These are phyloP conservation scores for Ganoderma multipileum DNA, from an alignment of 1,284 basidiomycete genomes.

Conservation along the genomic window DNA sequence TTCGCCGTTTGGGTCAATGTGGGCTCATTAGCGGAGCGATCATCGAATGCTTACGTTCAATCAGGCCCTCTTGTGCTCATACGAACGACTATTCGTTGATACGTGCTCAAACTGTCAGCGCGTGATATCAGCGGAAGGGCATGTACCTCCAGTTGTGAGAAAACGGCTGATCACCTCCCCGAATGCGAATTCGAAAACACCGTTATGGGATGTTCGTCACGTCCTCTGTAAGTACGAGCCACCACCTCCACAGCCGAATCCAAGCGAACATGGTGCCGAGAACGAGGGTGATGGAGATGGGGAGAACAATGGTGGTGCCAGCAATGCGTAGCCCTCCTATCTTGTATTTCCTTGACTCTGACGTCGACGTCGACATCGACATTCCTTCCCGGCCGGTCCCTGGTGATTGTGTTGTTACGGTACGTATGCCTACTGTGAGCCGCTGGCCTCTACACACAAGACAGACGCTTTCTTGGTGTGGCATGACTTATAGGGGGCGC, in stretches of 20 bases:
- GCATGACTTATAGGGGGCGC: slow-evolving; percentile 10
- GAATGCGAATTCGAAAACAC: slow-evolving; percentile 34
- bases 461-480: not conserved
- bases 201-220: slow-evolving; percentile 60
- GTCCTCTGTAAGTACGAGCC: slow-evolving; percentile 51
- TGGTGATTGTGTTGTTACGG: slow-evolving; percentile 1
- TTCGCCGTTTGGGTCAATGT: not conserved
- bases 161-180: slow-evolving; percentile 50
- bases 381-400: not conserved
- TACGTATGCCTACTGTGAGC: slow-evolving; percentile 10
- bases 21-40: slow-evolving; percentile 9
- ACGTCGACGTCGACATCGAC: not conserved
- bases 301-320: slow-evolving; percentile 5
- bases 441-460: not conserved
- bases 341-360: not conserved
- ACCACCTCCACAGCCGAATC: slow-evolving; percentile 14
- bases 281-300: slow-evolving; percentile 16
- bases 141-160: slow-evolving; percentile 73
- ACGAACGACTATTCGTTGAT: slow-evolving; percentile 64
- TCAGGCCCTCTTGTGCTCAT: slow-evolving; percentile 59
- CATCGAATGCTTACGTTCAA: slow-evolving; percentile 13
- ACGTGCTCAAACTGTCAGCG: slow-evolving; percentile 64
- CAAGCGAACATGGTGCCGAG: slow-evolving; percentile 18
- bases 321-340: slow-evolving; percentile 7
- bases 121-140: slow-evolving; percentile 69